phyloP scores from a whole-genome alignment of 768 basidiomycete species.

The Lactarius hengduanensis region DNA sequence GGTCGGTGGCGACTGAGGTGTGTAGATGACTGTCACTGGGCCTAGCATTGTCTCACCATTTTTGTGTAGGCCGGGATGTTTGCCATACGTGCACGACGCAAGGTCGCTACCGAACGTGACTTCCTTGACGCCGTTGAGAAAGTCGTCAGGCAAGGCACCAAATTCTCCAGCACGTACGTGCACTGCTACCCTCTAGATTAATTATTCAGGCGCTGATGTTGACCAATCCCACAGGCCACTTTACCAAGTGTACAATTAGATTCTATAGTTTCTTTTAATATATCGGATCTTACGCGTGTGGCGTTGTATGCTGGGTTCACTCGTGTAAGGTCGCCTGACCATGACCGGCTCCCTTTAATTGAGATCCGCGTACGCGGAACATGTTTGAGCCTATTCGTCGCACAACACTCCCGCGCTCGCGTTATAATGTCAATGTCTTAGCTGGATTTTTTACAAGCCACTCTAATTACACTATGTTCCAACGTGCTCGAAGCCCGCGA shows the following conservation, averaged over 20 bases:
- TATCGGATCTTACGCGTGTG: constrained; percentile 8
- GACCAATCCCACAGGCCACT: constrained; percentile 54
- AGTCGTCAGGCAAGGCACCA: constrained; percentile 95
- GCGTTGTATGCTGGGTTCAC: neutral
- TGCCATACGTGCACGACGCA: constrained; percentile 93
- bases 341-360: neutral
- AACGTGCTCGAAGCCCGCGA: constrained; percentile 5
- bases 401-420: neutral
- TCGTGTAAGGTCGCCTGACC: constrained; percentile 1
- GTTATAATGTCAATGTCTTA: neutral
- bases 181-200: constrained; percentile 6
- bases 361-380: constrained; percentile 11
- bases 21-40: constrained; percentile 24
- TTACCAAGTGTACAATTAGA: constrained; percentile 93
- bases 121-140: constrained; percentile 98
- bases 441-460: neutral
- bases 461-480: constrained; percentile 12
- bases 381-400: neutral
- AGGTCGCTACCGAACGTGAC: constrained; percentile 96
- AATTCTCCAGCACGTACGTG: constrained; percentile 94
- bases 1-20: constrained; percentile 95
- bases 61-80: constrained; percentile 91
- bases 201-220: constrained; percentile 17
- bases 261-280: constrained; percentile 16
- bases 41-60: constrained; percentile 11